These are phyloP conservation scores for Chaetomiaceae sp. DNA, from an alignment of 2,329 filamentous ascomycete genomes.

Conservation along the genomic window DNA sequence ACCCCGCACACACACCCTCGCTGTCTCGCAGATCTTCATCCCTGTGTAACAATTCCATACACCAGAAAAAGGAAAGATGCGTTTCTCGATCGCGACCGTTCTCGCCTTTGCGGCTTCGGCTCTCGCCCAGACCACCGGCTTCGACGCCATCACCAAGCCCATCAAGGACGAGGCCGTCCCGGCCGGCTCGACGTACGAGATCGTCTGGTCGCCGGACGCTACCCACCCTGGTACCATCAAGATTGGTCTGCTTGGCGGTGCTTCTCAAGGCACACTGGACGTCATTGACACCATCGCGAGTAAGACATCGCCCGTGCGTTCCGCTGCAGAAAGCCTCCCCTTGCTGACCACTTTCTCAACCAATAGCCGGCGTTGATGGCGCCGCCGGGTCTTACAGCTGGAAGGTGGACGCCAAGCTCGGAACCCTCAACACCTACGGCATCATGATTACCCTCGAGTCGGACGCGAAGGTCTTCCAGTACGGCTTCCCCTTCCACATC, in stretches of 20 bases:
- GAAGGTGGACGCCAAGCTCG: constrained; percentile 42
- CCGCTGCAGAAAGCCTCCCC: not conserved
- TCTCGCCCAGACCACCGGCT: constrained; percentile 45
- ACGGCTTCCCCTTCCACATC: constrained; percentile 56
- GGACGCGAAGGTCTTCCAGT: constrained; percentile 50
- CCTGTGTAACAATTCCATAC: constrained; percentile 15
- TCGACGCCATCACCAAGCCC: constrained; percentile 49
- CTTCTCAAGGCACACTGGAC: constrained; percentile 36
- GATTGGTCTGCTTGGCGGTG: constrained; percentile 51
- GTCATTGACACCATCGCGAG: constrained; percentile 40
- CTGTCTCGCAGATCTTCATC: constrained; percentile 6
- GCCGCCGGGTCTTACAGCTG: constrained; percentile 42
- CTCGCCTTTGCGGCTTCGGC: constrained; percentile 47
- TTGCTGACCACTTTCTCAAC: constrained; percentile 16
- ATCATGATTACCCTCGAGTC: constrained; percentile 47
- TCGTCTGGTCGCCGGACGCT: constrained; percentile 44
- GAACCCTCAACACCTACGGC: constrained; percentile 47
- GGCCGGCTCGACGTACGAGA: constrained; percentile 43
- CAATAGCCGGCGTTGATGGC: constrained; percentile 43
- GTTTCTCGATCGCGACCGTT: constrained; percentile 42
- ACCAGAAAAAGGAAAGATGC: constrained; percentile 40
- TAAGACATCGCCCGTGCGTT: constrained; percentile 34
- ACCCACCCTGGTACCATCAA: constrained; percentile 40
- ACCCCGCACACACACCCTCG: not conserved
- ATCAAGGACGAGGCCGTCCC: constrained; percentile 36